These are phyloP conservation scores for Plasmodium falciparum DNA, from an alignment of 169 alveolate species.

Conservation along the genomic window DNA sequence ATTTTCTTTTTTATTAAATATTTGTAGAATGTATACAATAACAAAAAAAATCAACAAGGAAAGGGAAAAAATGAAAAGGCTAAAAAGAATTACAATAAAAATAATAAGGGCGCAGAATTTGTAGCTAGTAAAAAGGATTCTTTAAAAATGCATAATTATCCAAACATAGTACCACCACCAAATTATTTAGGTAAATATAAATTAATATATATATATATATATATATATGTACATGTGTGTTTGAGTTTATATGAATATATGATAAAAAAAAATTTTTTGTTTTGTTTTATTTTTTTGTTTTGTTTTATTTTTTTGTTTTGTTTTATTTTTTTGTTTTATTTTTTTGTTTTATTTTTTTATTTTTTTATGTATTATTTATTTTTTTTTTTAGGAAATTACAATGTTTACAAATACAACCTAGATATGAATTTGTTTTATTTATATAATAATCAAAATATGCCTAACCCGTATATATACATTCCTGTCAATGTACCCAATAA, in stretches of 20 bases:
- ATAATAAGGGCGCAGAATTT: constrained; percentile 25
- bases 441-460: constrained; percentile 33
- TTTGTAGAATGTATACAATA: constrained; percentile 35
- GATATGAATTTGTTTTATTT: constrained; percentile 62
- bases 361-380: too few relatives aligned
- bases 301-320: too few relatives aligned
- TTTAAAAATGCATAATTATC: constrained; percentile 31
- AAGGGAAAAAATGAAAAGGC: constrained; percentile 66
- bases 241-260: neutral
- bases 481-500: constrained; percentile 30
- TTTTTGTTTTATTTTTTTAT: too few relatives aligned
- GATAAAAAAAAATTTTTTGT: neutral
- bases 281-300: too few relatives aligned
- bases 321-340: too few relatives aligned
- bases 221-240: constrained; percentile 7
- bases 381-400: constrained; percentile 30
- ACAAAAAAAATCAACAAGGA: constrained; percentile 23
- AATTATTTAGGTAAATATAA: constrained; percentile 22
- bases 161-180: constrained; percentile 1
- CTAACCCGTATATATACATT: constrained; percentile 27
- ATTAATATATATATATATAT: neutral
- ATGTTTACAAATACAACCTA: constrained; percentile 44
- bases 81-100: constrained; percentile 40
- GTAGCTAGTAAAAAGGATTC: constrained; percentile 16
- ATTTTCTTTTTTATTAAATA: neutral